Evolutionary conservation across 225 moss, liverwort and hornwort genomes (phyloP).

Genomic region (Sphagnum contortum): DNA sequence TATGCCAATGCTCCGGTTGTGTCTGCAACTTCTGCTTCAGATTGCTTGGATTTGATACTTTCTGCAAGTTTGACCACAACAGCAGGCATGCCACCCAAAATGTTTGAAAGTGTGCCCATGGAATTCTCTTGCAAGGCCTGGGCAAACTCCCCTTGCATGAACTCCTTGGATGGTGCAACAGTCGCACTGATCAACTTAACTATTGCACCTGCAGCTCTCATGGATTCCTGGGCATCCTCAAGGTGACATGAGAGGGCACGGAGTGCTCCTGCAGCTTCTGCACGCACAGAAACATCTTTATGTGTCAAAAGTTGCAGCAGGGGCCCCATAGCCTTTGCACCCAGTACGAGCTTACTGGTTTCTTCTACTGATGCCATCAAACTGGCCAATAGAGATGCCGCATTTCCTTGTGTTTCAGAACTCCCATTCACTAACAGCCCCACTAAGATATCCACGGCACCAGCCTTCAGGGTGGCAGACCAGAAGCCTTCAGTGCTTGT

Average conservation of each 20-base stretch:
- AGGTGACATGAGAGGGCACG: slow-evolving; percentile 71
- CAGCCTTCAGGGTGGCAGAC: slow-evolving; percentile 86
- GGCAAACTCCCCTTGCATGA: slow-evolving; percentile 61
- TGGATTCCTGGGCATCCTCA: slow-evolving; percentile 58
- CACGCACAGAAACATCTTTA: slow-evolving; percentile 76
- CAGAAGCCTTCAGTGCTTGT: slow-evolving; percentile 88
- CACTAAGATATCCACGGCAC: slow-evolving; percentile 80
- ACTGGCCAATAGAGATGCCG: slow-evolving; percentile 78
- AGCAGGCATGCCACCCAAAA: slow-evolving; percentile 83
- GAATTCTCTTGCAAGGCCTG: slow-evolving; percentile 90
- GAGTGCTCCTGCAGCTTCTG: slow-evolving; percentile 91
- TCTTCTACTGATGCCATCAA: slow-evolving; percentile 69
- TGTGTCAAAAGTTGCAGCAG: slow-evolving; percentile 68
- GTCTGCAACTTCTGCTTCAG: slow-evolving; percentile 66
- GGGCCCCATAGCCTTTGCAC: slow-evolving; percentile 64
- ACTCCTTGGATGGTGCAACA: slow-evolving; percentile 65
- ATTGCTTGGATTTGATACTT: slow-evolving; percentile 47
- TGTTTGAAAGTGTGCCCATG: slow-evolving; percentile 83
- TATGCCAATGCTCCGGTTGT: slow-evolving; percentile 89
- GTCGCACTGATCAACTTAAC: slow-evolving; percentile 70
- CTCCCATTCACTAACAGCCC: slow-evolving; percentile 53
- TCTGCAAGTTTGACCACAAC: slow-evolving; percentile 71
- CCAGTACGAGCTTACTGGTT: slow-evolving; percentile 59
- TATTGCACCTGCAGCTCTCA: slow-evolving; percentile 78
- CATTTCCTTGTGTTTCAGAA: slow-evolving; percentile 69